phyloP scores from a whole-genome alignment of 2,329 filamentous ascomycete species.

The Colletotrichum sp. region DNA sequence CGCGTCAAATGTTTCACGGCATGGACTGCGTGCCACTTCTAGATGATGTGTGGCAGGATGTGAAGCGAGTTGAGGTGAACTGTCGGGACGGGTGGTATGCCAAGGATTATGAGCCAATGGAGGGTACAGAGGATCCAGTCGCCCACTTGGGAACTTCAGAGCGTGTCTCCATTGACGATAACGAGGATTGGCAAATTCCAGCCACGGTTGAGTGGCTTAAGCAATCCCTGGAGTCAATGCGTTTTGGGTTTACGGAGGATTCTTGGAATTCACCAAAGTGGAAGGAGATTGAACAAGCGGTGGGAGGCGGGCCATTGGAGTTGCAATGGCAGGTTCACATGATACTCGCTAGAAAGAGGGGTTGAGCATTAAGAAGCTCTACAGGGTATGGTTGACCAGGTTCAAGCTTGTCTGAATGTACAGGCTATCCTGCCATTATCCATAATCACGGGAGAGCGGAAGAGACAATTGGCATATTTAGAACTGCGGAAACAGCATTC shows the following conservation, averaged over 20 bases:
- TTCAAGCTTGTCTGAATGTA: background rate
- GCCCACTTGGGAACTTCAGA: background rate
- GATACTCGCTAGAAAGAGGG: background rate
- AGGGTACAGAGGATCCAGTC: background rate
- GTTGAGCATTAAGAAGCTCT: background rate
- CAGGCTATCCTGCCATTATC: background rate
- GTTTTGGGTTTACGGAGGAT: background rate
- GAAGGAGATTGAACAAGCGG: background rate
- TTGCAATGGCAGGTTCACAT: slow-evolving; percentile 12
- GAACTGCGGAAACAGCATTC: background rate
- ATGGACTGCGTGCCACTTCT: background rate
- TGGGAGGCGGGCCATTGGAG: background rate
- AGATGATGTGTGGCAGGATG: background rate
- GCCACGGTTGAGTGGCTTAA: slow-evolving; percentile 5
- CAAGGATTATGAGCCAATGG: background rate
- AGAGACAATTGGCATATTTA: background rate
- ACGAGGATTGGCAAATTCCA: background rate
- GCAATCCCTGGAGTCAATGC: slow-evolving; percentile 11
- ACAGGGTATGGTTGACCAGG: background rate
- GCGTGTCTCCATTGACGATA: background rate
- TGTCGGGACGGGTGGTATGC: slow-evolving; percentile 5
- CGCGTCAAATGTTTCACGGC: slow-evolving; percentile 5
- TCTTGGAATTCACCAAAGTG: slow-evolving; percentile 2
- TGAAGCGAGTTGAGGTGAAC: slow-evolving; percentile 3
- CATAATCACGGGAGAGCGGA: background rate